Conservation (phyloP, 768 basidiomycete genomes). For the Russula vinacea region DNA sequence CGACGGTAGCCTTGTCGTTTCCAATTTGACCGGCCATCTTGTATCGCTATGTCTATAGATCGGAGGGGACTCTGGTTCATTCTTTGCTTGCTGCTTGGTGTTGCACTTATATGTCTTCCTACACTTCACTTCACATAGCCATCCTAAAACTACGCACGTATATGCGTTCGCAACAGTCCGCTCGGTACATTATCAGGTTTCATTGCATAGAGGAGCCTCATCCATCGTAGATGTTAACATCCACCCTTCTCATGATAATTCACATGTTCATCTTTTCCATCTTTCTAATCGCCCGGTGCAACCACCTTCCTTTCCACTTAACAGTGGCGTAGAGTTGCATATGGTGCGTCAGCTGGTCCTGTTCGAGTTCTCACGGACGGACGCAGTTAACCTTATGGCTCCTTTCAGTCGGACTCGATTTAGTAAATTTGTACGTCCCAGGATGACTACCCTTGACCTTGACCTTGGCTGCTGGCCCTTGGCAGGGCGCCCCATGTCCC, state of each 20-base stretch:
- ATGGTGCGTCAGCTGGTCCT: slow-evolving; percentile 13
- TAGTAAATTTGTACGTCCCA: slow-evolving; percentile 5
- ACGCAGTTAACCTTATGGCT: background rate
- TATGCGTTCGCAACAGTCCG: slow-evolving; percentile 3
- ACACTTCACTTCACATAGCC: background rate
- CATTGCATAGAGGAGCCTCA: slow-evolving; percentile 14
- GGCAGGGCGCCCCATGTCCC: background rate
- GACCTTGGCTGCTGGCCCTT: background rate
- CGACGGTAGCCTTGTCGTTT: slow-evolving; percentile 14
- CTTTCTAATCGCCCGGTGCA: background rate
- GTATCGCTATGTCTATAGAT: slow-evolving; percentile 5
- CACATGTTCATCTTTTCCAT: slow-evolving; percentile 13
- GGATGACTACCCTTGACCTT: background rate
- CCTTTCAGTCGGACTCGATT: background rate
- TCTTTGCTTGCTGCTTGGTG: slow-evolving; percentile 5
- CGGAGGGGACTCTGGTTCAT: slow-evolving; percentile 10
- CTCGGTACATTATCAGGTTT: background rate
- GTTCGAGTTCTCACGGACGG: background rate
- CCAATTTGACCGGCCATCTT: slow-evolving; percentile 1
- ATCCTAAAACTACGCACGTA: slow-evolving; percentile 14
- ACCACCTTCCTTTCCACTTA: background rate
- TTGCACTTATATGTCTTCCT: background rate
- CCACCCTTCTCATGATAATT: slow-evolving; percentile 21
- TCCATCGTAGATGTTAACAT: slow-evolving; percentile 18
- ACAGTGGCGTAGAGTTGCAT: slow-evolving; percentile 4